Base-by-base conservation (phyloP, 768 basidiomycete genomes). In the Lactarius sanguifluus region DNA sequence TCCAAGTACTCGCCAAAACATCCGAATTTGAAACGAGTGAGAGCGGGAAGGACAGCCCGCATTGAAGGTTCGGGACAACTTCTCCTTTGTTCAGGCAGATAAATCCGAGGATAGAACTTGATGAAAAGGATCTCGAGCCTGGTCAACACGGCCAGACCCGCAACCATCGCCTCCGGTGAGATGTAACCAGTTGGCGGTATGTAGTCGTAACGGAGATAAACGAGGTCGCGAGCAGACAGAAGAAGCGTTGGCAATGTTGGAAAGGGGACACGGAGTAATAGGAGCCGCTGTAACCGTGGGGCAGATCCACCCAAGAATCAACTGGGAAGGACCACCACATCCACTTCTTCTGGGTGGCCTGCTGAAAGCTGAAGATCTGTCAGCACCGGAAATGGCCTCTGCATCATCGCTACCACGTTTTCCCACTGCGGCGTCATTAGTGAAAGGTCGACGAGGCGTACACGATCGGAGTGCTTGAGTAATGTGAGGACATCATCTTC, bases 221-320 rank as follows among this genome's bases (percentile, higher is more conserved):
- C 15, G 3, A 40, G 5, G 15, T 40, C 5, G 15, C 40, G 15
- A 40, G 40, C 15, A 13, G 15, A 40, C 40, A 40, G 15, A 16
- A 40, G 40, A 16, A 16, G 40, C 15, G 40, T 40, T 40, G 15
- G 40, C 3, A 40, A 40, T 40, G 15, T 15, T 16, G 40, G 40
- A 40, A 40, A 40, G 40, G 40, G 15, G 40, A 40, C 13, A 15
- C 15, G 13, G 15, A 5, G 0, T 40, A 40, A 40, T 5, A 16
- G 0, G 40, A 40, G 40, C 6, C 3, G 23, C 15, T 40, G 40
- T 16, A 40, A 52, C 52, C 32, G 16, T 16, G 2, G 45, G 30
- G 32, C 10, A 52, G 60, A 16, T 25, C 25, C 38, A 56, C 52
- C 25, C 61, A 55, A 55, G 20, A 62, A 55, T 20, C 38, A 12